A percentile compares a stretch with the other conserved stretches of the same genome.
These are phyloP conservation scores for Nothopassalora personata DNA, from an alignment of 2,329 filamentous ascomycete genomes.

Conservation along the genomic window DNA sequence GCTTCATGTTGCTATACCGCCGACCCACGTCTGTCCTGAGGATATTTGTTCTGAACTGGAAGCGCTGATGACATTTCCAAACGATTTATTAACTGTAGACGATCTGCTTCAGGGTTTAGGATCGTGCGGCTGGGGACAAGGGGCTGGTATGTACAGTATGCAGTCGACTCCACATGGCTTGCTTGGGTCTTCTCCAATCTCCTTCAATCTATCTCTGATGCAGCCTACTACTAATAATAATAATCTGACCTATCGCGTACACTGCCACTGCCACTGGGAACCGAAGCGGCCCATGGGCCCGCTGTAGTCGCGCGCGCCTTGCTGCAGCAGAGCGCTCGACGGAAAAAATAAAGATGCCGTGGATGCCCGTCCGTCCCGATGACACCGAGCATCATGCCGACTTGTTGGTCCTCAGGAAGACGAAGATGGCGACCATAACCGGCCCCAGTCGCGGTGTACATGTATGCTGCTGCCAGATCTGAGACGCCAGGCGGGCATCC, in stretches of 20 bases:
- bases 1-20: not conserved
- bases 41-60: not conserved
- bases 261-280: not conserved
- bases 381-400: no score
- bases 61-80: no score
- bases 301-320: not conserved
- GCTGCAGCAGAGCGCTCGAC: not conserved
- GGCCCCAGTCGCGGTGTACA: not conserved
- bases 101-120: not conserved
- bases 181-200: not conserved
- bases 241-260: not conserved
- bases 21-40: not conserved
- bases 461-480: not conserved
- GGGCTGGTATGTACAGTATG: not conserved
- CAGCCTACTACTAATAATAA: not conserved
- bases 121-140: not conserved
- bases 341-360: no score
- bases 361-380: no score
- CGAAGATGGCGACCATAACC: no score
- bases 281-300: not conserved
- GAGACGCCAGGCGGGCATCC: not conserved
- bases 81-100: not conserved
- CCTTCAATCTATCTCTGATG: conserved; percentile 4
- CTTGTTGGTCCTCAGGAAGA: no score
- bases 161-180: not conserved